Base-by-base conservation (phyloP, 768 basidiomycete species). In the Lactarius indigo region DNA sequence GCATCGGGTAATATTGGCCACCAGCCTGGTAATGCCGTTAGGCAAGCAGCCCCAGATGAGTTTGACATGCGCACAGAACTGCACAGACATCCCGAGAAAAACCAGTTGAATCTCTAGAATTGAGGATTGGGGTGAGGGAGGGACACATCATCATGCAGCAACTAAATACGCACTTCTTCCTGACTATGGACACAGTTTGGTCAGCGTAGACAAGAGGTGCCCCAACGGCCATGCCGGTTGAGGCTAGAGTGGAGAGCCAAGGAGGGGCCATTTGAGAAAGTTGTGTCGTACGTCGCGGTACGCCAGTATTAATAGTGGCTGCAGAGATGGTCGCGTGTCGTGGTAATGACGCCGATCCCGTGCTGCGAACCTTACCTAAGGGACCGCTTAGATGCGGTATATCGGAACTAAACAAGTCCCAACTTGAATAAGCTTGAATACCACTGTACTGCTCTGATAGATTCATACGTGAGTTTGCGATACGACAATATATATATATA, bases 31-130 rank as follows among this genome's bases (percentile, higher is more conserved):
- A 35, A 31, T 18, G 30, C 9, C 31, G 59, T 59, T 20, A 28
- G 55, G 57, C 20, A 13, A 52, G 44, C 42, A n/a, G 30, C 47
- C 33, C 5, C 23, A 15, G 33, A 23, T 61, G 15, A 7, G 28
- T 15, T 42, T 50, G 23, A 63, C 12, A 41, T 56, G 76, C 79
- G 76, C 67, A 91, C 87, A 94, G 77, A 65, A 94, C 93, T 9
- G 89, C 92, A 73, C 91, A 93, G 61, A 94, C 87, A 74, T 94
- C 92, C 73, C 85, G 84, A 63, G 92, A 93, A 74, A 94, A 94
- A 3, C 92, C 92, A 47, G 89, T 89, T 5, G 92, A 83, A 71
- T 94, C 90, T 77, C 92, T 94, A 62, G 60, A 31, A 68, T 41
- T 42, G 61, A 28, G 65, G 61, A 71, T 56, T 31, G 42, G 55